A percentile compares a stretch with the other conserved stretches of the same genome.
Conservation (phyloP, 2,329 filamentous ascomycete genomes). For the Colletotrichum spinosum region DNA sequence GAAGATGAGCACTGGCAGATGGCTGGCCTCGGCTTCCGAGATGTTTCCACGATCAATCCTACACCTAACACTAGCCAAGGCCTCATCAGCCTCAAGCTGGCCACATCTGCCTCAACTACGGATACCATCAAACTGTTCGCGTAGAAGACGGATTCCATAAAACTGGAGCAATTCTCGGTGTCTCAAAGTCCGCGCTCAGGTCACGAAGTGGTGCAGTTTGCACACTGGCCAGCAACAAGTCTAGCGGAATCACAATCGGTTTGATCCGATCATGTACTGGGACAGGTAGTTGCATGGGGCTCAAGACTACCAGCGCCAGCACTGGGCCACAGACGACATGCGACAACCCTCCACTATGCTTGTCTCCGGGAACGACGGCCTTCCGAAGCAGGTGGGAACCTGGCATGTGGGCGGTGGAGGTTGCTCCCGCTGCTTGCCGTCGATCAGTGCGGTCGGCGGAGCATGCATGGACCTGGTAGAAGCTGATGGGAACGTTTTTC, state of each 20-base stretch:
- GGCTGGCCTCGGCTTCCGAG: constrained; percentile 14
- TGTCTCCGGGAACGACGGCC: background rate
- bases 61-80: too few species aligned
- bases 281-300: too few species aligned
- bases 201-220: too few species aligned
- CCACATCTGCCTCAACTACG: too few species aligned
- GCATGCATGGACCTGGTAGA: constrained; percentile 28
- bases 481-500: background rate
- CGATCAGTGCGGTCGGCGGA: constrained; percentile 15
- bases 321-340: constrained; percentile 10
- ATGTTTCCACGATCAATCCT: background rate
- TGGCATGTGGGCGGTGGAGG: background rate
- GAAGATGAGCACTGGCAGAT: constrained; percentile 8
- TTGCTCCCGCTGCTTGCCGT: constrained; percentile 1
- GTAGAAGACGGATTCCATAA: too few species aligned
- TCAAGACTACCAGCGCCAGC: background rate
- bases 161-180: too few species aligned
- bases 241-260: too few species aligned
- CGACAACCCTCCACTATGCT: constrained; percentile 1
- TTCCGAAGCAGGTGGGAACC: constrained; percentile 4
- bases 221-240: too few species aligned
- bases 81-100: background rate
- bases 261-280: too few species aligned
- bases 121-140: too few species aligned
- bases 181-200: too few species aligned